Evolutionary conservation across 441 rosid species (phyloP).

Genomic region (Capsella rubella): DNA sequence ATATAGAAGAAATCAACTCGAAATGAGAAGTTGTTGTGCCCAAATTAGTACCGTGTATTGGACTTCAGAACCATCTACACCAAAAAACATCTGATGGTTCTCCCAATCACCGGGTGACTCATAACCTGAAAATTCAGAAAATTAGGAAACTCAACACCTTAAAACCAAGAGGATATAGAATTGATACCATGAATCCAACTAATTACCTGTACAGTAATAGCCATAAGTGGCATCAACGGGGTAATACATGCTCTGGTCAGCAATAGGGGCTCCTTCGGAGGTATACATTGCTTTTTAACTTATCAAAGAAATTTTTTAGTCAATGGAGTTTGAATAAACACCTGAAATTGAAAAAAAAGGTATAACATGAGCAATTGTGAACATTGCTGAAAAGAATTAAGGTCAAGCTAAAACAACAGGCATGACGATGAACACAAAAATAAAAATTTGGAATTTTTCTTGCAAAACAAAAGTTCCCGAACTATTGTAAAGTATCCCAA

Average conservation of each 20-base stretch:
- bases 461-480: constrained; percentile 34
- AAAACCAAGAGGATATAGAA: neutral
- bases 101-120: constrained; percentile 94
- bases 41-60: constrained; percentile 61
- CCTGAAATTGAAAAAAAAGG: constrained; percentile 49
- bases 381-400: neutral
- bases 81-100: constrained; percentile 82
- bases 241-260: constrained; percentile 82
- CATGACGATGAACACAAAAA: constrained; percentile 34
- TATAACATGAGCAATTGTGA: neutral
- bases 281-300: constrained; percentile 66
- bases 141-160: constrained; percentile 12
- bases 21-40: neutral
- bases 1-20: neutral
- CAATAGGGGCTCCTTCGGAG: constrained; percentile 69
- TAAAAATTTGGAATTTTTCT: constrained; percentile 47
- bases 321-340: constrained; percentile 52
- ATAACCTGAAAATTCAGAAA: constrained; percentile 58
- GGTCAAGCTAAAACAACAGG: neutral
- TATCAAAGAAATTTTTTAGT: constrained; percentile 49
- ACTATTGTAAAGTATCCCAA: neutral
- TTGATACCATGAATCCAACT: constrained; percentile 6
- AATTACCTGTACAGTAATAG: constrained; percentile 92
- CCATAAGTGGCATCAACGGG: constrained; percentile 77
- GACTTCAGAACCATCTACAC: constrained; percentile 78